phyloP scores from a whole-genome alignment of 495 filamentous ascomycete species.

The Penicillium diatomitis region DNA sequence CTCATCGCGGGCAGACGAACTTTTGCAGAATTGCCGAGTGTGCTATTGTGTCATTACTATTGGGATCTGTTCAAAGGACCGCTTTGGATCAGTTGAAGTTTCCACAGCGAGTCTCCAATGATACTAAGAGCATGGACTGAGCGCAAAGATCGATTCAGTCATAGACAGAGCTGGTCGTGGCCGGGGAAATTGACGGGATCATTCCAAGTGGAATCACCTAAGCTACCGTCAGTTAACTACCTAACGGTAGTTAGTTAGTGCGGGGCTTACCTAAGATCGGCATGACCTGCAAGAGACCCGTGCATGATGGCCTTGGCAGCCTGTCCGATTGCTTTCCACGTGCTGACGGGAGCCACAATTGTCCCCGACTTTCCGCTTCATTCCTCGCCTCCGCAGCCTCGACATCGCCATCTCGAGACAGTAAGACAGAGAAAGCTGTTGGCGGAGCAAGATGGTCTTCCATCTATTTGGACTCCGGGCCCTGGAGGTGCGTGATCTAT shows the following conservation, averaged over 20 bases:
- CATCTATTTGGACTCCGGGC: slow-evolving; percentile 11
- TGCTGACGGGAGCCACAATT: too few species aligned
- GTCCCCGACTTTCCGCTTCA: background rate
- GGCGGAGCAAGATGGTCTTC: slow-evolving; percentile 9
- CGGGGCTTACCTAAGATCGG: slow-evolving; percentile 13
- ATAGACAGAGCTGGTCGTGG: too few species aligned
- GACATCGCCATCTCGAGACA: too few species aligned
- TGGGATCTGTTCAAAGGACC: background rate
- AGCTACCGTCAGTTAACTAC: too few species aligned
- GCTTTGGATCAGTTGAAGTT: background rate
- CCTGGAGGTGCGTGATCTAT: slow-evolving; percentile 13
- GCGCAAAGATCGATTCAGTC: too few species aligned
- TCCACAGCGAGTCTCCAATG: background rate
- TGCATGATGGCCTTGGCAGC: too few species aligned
- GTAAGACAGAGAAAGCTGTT: too few species aligned
- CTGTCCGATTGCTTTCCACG: too few species aligned
- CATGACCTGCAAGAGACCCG: background rate
- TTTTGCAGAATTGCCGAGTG: background rate
- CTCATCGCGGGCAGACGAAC: slow-evolving; percentile 18
- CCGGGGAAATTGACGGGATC: background rate
- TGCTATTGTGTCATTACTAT: slow-evolving; percentile 11
- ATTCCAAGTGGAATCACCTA: too few species aligned
- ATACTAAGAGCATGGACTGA: too few species aligned
- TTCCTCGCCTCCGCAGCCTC: slow-evolving; percentile 1
- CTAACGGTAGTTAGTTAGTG: background rate